phyloP scores from a whole-genome alignment of 78 protist species.

The Protostelium mycophagum region DNA sequence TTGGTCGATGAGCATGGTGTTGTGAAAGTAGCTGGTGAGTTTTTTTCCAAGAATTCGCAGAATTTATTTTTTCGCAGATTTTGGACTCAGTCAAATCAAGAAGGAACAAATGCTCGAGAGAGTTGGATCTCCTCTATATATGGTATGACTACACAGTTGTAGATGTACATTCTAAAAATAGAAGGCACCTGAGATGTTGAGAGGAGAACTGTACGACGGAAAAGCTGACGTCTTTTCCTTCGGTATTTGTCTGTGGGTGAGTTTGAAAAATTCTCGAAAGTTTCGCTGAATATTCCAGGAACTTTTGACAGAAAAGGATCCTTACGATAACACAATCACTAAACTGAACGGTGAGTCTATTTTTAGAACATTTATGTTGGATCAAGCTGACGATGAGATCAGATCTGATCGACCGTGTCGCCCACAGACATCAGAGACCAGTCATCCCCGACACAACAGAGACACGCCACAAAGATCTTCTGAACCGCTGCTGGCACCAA shows the following conservation, averaged over 20 bases:
- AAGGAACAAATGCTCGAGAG: neutral
- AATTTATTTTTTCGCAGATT: neutral
- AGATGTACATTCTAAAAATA: neutral
- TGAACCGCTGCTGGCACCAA: conserved; percentile 59
- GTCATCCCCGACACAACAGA: conserved; percentile 27
- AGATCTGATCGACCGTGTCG: conserved; percentile 49
- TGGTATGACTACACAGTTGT: conserved; percentile 17
- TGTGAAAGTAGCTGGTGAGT: conserved; percentile 46
- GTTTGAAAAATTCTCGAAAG: neutral
- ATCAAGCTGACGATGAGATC: conserved; percentile 8
- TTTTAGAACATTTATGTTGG: neutral
- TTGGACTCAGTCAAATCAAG: conserved; percentile 54
- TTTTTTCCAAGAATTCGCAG: neutral
- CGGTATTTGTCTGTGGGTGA: conserved; percentile 29
- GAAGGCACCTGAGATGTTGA: conserved; percentile 66
- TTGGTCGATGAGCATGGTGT: conserved; percentile 57
- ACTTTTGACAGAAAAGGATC: conserved; percentile 43
- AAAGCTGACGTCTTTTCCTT: conserved; percentile 61
- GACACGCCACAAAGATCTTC: conserved; percentile 33
- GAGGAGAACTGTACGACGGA: conserved; percentile 41
- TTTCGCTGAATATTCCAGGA: conserved; percentile 2
- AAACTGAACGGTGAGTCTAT: neutral
- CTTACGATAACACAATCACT: conserved; percentile 20
- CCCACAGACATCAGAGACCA: conserved; percentile 32
- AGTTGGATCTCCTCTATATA: conserved; percentile 60